phyloP scores from a whole-genome alignment of 805 yeast species.

The Wickerhamiella occidentalis region DNA sequence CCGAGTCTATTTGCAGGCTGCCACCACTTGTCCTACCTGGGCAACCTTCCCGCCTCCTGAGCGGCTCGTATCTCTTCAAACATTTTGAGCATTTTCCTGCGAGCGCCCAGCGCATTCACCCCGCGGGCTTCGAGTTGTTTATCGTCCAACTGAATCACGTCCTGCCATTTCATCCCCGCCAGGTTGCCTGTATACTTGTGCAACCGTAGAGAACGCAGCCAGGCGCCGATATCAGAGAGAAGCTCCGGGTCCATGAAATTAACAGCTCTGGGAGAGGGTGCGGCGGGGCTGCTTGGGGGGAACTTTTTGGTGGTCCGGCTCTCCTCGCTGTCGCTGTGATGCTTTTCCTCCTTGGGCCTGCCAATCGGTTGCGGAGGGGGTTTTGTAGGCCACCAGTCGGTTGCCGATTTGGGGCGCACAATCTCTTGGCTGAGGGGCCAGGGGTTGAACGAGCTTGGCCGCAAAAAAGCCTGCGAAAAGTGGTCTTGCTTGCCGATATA shows the following conservation, averaged over 20 bases:
- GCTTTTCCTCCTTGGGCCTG: conserved; percentile 8
- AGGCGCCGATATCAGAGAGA: conserved; percentile 68
- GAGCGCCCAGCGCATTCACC: conserved; percentile 88
- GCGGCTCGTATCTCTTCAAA: conserved; percentile 67
- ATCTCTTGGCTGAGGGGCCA: conserved; percentile 21
- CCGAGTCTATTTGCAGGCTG: too few species aligned
- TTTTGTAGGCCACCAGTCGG: conserved; percentile 14
- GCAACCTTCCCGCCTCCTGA: conserved; percentile 29
- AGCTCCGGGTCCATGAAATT: conserved; percentile 26
- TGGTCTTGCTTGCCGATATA: conserved; percentile 20
- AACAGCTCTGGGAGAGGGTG: conserved; percentile 22
- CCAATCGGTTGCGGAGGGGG: conserved; percentile 10
- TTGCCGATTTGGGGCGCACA: conserved; percentile 23
- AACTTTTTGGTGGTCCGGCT: conserved; percentile 1
- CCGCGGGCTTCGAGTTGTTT: conserved; percentile 62
- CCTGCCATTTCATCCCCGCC: conserved; percentile 64
- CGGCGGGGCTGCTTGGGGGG: background rate
- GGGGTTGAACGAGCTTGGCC: conserved; percentile 19
- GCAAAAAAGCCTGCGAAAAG: conserved; percentile 15
- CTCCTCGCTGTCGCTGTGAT: conserved; percentile 10
- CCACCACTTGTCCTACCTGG: too few species aligned
- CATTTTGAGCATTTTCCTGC: conserved; percentile 85
- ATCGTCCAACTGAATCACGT: conserved; percentile 60
- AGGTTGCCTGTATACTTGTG: conserved; percentile 89
- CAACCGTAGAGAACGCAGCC: conserved; percentile 80